Base-by-base conservation (phyloP, 495 filamentous ascomycete genomes). In the Eremomyces bilateralis region DNA sequence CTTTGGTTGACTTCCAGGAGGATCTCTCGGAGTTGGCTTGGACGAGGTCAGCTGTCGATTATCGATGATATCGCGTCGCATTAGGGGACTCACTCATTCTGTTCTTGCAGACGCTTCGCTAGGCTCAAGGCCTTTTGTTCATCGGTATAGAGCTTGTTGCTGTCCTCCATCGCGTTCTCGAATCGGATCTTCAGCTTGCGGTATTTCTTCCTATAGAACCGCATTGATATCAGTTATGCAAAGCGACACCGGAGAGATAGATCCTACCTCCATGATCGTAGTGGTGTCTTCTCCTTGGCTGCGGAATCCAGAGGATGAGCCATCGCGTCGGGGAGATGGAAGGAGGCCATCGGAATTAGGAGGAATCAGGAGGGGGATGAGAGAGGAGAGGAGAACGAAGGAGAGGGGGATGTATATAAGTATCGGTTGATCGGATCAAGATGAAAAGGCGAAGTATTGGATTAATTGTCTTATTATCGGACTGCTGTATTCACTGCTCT, bases 101-200 rank as follows among this genome's bases (percentile, higher is more conserved):
- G 72, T 48, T 88, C 70, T 42, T 77, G 71, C 21, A 95, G 68
- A 36, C 83, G 63, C 42, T 73, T 72, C 12, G 79, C 75, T 4
- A 80, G 70, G 42, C 70, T 70, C 36, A 71, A 63, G 6, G 81
- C 78, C 38, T 77, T 72, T 50, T 78, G 67, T 50, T 88, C 82
- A 24, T 79, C 67, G 36, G 64, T 67, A 51, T 77, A 80, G 25
- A 91, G 61, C 24, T 63, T 61, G 47, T 90, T 79, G 44, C 73
- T 83, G 33, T 78, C 70, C 33, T 69, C 66, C 71, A 85, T 82
- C 45, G 67, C 69, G 29, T 74, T 64, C 44, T 94, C 82, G 45
- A 94, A 97, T 25, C 67, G 63, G 46, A 80, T 62, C 47, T 78
- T 76, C 60, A 91, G 71, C 59, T 97, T 97, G 36, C 79, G 71